Evolutionary conservation across 441 rosid species (phyloP).

Genomic region (Corymbia calophylla): DNA sequence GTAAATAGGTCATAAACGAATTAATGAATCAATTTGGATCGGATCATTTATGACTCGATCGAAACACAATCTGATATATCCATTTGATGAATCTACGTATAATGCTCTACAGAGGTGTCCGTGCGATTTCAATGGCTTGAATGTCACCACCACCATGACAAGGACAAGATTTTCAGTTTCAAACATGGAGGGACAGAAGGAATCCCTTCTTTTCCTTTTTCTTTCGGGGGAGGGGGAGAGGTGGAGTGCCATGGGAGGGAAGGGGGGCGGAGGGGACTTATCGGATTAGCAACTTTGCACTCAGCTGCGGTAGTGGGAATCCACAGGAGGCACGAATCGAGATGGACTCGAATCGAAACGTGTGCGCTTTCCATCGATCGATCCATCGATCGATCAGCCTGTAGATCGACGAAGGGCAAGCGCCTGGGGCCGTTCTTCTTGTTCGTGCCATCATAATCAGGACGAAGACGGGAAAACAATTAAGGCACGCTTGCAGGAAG

Average conservation of each 20-base stretch:
- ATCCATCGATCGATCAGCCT: not conserved
- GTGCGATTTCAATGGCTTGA: not conserved
- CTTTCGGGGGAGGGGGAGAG: not conserved
- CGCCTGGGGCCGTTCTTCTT: not conserved
- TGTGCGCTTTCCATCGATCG: not conserved
- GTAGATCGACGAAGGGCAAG: not conserved
- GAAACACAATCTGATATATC: no score
- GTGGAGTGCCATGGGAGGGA: not conserved
- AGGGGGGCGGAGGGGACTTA: not conserved
- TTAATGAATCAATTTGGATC: no score
- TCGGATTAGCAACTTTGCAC: not conserved
- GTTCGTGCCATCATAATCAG: not conserved
- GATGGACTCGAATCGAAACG: not conserved
- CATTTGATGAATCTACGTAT: not conserved
- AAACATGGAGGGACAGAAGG: not conserved
- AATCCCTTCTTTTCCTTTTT: not conserved
- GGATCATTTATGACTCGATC: no score
- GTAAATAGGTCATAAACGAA: no score
- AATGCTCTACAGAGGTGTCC: not conserved
- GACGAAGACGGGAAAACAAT: not conserved
- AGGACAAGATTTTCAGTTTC: not conserved
- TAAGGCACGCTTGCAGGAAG: not conserved
- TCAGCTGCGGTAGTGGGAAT: not conserved
- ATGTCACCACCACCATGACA: not conserved
- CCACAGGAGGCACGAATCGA: not conserved